These are phyloP conservation scores for Plectosphaerella sp. DNA, from an alignment of 2,329 filamentous ascomycete species.

Conservation along the genomic window DNA sequence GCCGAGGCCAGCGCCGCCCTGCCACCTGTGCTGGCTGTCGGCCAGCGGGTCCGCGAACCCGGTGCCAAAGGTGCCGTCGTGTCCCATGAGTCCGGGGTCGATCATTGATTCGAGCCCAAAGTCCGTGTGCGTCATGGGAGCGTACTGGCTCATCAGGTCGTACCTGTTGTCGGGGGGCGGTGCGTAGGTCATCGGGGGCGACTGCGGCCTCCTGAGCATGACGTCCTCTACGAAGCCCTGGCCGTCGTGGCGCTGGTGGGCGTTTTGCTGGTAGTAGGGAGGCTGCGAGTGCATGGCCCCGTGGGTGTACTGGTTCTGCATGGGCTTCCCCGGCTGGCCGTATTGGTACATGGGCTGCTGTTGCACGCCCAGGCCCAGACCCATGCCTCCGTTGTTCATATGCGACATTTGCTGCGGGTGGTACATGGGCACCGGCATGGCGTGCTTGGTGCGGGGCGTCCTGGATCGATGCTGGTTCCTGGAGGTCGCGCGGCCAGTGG, in stretches of 20 bases:
- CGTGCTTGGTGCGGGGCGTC: conserved; percentile 20
- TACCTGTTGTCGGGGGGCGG: conserved; percentile 8
- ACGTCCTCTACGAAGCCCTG: conserved; percentile 21
- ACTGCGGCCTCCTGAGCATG: conserved; percentile 27
- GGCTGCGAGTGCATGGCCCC: conserved; percentile 1
- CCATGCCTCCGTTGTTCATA: neutral
- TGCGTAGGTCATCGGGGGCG: conserved; percentile 18
- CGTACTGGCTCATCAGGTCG: conserved; percentile 12
- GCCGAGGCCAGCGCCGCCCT: conserved; percentile 3
- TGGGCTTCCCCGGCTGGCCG: conserved; percentile 9
- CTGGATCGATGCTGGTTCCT: conserved; percentile 22
- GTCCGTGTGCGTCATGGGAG: conserved; percentile 9
- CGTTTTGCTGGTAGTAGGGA: conserved; percentile 32
- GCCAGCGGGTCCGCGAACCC: conserved; percentile 1
- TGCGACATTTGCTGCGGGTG: conserved; percentile 1
- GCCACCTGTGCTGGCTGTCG: conserved; percentile 1
- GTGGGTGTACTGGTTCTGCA: conserved; percentile 11
- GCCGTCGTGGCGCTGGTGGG: conserved; percentile 17
- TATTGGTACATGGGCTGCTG: conserved; percentile 12
- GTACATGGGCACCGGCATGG: conserved; percentile 13
- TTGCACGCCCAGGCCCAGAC: conserved; percentile 10
- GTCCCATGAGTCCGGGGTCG: conserved; percentile 9
- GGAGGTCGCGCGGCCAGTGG: conserved; percentile 21
- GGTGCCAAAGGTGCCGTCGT: conserved; percentile 3
- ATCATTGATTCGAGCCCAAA: conserved; percentile 13